Base-by-base conservation (phyloP, 2,329 filamentous ascomycete species). In the Pyricularia pennisetigena region DNA sequence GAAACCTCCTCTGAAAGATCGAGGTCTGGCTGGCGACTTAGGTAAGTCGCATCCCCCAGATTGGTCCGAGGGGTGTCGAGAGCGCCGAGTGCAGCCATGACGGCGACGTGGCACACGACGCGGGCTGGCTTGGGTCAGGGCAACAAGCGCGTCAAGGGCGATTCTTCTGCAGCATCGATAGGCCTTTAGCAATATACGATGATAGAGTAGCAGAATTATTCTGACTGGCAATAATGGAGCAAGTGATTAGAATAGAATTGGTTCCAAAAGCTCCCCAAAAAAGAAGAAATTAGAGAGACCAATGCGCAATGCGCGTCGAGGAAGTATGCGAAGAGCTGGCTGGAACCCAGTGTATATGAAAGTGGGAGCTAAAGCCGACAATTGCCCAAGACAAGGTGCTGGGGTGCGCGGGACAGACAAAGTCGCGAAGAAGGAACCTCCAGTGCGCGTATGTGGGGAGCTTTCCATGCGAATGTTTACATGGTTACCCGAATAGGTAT, bases 21-120 rank as follows among this genome's bases (percentile, higher is more conserved):
- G 75, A 96, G 88, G 75, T 93, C 89, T 73, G 88, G 81, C 79
- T 85, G 79, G 79, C 88, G 82, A 78, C 80, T 87, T 71, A 96
- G 83, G 78, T 90, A 94, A 72, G 93, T 97, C 79, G 88, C 88
- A 84, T 97, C 93, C 75, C 90, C 93, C 72, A 89, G 79, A 75
- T 93, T 91, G 70, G 93, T 97, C 76, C 90, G 90, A 74, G 94
- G 94, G 73, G 94, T 96, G 79, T 95, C 91, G 79, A 97, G 85
- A 75, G 84, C 84, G 76, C 80, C 84, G 73, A 83, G 85, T 75
- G 88, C 89, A 59, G 86, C 86, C 89, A 92, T 92, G 73, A 74
- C 81, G 77, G 69, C 72, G 73, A 54, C 63, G 67, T 41, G 65
- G 61, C 49, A 57, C 67, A 16, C 59, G 61, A 61, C 67, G 67